Conservation (phyloP, 1,284 basidiomycete species). For the Tremellales sp. region DNA sequence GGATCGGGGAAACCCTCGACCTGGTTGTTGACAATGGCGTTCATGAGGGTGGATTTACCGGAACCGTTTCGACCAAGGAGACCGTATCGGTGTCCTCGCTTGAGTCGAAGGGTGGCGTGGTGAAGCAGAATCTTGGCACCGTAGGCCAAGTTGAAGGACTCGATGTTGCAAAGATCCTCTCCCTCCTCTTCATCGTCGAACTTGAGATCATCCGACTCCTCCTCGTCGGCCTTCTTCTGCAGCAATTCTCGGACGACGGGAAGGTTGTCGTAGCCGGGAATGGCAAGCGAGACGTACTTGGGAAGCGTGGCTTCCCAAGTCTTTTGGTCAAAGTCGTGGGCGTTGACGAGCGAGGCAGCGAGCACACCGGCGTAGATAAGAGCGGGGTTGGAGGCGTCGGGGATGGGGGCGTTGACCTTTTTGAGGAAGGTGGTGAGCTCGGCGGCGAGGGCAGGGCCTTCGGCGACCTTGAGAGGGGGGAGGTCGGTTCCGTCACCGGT, state of each 20-base stretch:
- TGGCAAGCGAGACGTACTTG: constrained; percentile 68
- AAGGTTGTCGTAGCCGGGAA: constrained; percentile 63
- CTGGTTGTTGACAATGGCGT: constrained; percentile 91
- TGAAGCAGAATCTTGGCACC: constrained; percentile 98
- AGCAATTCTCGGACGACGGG: constrained; percentile 77
- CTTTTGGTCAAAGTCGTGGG: constrained; percentile 84
- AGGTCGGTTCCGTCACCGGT: constrained; percentile 81
- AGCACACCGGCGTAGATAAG: constrained; percentile 72
- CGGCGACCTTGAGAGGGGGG: constrained; percentile 71
- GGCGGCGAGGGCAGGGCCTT: constrained; percentile 62
- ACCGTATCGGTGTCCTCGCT: constrained; percentile 98
- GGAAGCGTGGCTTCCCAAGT: constrained; percentile 77
- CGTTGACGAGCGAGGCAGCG: constrained; percentile 78
- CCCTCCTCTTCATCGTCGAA: constrained; percentile 92
- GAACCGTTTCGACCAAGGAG: constrained; percentile 98
- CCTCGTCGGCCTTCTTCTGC: constrained; percentile 80
- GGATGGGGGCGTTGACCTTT: constrained; percentile 60
- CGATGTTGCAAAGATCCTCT: constrained; percentile 87
- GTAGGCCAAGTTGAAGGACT: constrained; percentile 87
- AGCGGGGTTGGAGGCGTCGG: constrained; percentile 58
- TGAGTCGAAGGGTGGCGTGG: constrained; percentile 91
- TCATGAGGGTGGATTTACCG: constrained; percentile 98
- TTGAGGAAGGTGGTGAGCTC: constrained; percentile 73
- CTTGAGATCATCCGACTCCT: constrained; percentile 64
- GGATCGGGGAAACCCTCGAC: constrained; percentile 93